Base-by-base conservation (phyloP, 2,329 filamentous ascomycete species). In the Juglanconis oblonga region DNA sequence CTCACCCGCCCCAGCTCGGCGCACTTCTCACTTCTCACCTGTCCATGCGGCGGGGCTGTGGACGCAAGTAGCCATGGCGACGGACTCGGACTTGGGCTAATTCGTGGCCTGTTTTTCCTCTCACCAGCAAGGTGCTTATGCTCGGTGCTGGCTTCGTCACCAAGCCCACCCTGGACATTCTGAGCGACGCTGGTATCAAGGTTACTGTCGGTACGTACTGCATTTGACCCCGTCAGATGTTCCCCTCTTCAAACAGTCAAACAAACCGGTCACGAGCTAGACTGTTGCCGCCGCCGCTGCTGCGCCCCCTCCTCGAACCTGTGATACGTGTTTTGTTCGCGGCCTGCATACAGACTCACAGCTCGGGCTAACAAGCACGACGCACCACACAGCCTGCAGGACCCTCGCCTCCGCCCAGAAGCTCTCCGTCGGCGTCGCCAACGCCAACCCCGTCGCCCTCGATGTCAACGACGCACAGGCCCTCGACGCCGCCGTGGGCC, bases 401-500 rank as follows among this genome's bases (percentile, higher is more conserved):
- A 94, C 90, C 49, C 82, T 96, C 59, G 85, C 88, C 68, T 85
- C 80, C 57, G 92, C 93, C 59, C 79, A 96, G 82, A 85, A 86
- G 69, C 87, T 97, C 65, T 84, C 85, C 50, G 84, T 80, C 63
- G 88, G 88, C 68, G 84, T 94, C 73, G 82, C 87, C 75, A 85
- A 90, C 73, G 85, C 92, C 67, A 83, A 76, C 55, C 84, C 93
- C 66, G 90, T 96, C 77, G 86, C 90, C 58, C 86, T 98, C 72
- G 92, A 98, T 73, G 94, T 97, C 67, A 88, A 77, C 71, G 81
- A 97, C 74, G 84, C 82, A 53, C 75, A 81, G 60, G 92, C 90
- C 38, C 87, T 98, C 61, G 92, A 97, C 70, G 85, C 87, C 56
- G 91, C 87, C 71, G 85, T 97, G 62, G 87, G 82, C 71, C 87